Conservation (phyloP, 768 basidiomycete genomes). For the Serendipita sp. region DNA sequence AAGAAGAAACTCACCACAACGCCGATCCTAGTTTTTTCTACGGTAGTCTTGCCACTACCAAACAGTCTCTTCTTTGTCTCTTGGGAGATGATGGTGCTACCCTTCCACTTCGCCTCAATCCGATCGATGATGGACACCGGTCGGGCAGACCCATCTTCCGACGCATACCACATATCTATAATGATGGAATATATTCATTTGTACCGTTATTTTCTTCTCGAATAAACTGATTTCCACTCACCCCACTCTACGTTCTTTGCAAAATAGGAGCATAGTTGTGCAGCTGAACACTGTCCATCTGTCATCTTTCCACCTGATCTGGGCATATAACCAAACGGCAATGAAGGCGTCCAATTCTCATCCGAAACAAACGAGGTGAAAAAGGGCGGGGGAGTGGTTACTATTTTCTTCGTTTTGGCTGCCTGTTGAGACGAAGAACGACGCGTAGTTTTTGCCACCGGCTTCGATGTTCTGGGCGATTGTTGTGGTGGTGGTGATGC, state of each 20-base stretch:
- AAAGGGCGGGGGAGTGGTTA: background rate
- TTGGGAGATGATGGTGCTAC: background rate
- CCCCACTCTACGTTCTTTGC: background rate
- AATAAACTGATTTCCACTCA: background rate
- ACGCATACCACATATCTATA: constrained; percentile 2
- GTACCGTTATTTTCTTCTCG: background rate
- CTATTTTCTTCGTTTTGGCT: background rate
- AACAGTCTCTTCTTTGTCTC: constrained; percentile 4
- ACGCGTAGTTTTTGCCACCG: too few species aligned
- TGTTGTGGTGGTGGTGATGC: too few species aligned
- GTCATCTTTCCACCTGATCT: background rate
- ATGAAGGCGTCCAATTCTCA: background rate
- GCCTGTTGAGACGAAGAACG: too few species aligned
- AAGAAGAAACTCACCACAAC: background rate
- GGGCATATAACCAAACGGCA: background rate
- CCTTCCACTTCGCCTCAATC: background rate
- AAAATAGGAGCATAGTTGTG: constrained; percentile 1
- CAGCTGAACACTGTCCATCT: constrained; percentile 4
- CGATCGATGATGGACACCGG: background rate
- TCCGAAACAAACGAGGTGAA: background rate
- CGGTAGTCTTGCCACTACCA: background rate
- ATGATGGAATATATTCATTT: background rate
- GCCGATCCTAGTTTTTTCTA: background rate
- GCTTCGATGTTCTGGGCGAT: too few species aligned
- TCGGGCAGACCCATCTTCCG: background rate